phyloP scores from a whole-genome alignment of 805 yeast genomes.

The Grigorovia jiainica region DNA sequence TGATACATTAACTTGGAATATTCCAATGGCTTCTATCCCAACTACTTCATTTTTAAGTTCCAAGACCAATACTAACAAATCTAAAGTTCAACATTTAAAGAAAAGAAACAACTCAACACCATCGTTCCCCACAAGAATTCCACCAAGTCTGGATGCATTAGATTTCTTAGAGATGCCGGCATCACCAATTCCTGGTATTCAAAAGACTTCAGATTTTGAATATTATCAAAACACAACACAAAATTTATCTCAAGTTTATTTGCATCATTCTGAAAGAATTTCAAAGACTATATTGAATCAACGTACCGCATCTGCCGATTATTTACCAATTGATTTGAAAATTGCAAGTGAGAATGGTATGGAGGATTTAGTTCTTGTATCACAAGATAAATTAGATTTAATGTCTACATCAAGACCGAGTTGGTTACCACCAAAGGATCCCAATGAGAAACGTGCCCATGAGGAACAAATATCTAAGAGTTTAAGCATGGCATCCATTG shows the following conservation, averaged over 20 bases:
- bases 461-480: conserved; percentile 42
- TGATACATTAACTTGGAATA: conserved; percentile 40
- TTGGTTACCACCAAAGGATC: conserved; percentile 60
- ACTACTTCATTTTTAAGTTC: conserved; percentile 21
- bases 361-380: conserved; percentile 52
- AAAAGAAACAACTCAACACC: background rate
- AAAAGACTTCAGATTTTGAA: conserved; percentile 22
- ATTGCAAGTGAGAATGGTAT: conserved; percentile 33
- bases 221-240: conserved; percentile 29
- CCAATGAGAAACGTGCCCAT: conserved; percentile 44
- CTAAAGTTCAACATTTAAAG: background rate
- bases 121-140: background rate
- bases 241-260: conserved; percentile 35
- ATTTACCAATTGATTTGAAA: conserved; percentile 31
- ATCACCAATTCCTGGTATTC: conserved; percentile 41
- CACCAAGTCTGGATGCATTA: conserved; percentile 13
- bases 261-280: conserved; percentile 29
- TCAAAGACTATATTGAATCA: conserved; percentile 31
- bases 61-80: background rate
- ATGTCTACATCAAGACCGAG: conserved; percentile 59
- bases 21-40: conserved; percentile 38
- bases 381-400: conserved; percentile 47
- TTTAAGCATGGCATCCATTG: conserved; percentile 28
- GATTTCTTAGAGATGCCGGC: conserved; percentile 33
- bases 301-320: conserved; percentile 28